Base-by-base conservation (phyloP, 2,329 filamentous ascomycete species). In the Cladosporium colombiae region DNA sequence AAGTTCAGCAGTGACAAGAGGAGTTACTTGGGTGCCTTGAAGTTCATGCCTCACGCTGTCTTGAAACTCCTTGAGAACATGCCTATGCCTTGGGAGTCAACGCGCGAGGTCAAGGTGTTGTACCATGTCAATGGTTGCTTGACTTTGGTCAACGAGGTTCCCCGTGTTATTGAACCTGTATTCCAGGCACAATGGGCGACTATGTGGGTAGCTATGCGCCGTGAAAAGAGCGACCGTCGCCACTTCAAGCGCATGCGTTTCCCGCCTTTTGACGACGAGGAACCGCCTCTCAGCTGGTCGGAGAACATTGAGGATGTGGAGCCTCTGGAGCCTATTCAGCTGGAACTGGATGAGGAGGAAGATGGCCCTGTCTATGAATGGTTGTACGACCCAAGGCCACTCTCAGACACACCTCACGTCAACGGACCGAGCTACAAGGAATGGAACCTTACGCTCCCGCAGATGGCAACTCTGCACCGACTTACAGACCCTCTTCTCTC, bases 191-290 rank as follows among this genome's bases (percentile, higher is more conserved):
- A 99, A 78, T 99, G 95, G 95, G 95, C 95, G 14, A 96, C 94
- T 64, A 99, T 99, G 95, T 99, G 95, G 95, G 89, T 96, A 29
- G 92, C 91, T 53, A 99, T 99, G 95, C 89, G 95, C 73, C 91
- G 96, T 73, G 95, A 99, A 78, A 99, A 99, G 84, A 95, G 93
- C 75, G 95, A 99, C 75, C 85, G 95, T 78, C 84, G 94, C 75
- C 88, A 98, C 73, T 99, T 99, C 85, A 99, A 99, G 83, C 89
- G 95, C 70, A 99, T 99, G 95, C 89, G 96, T 72, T 99, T 99
- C 74, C 95, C 95, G 21, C 96, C 96, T 0, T 99, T 99, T 72
- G 95, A 99, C 72, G 96, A 99, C 75, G 95, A 99, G 81, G 95
- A 99, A 76, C 96, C 95, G 5, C 96, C 95, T 14, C 83, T 99